phyloP scores from a whole-genome alignment of 78 protist genomes.

The Dictyostelium intermedium region DNA sequence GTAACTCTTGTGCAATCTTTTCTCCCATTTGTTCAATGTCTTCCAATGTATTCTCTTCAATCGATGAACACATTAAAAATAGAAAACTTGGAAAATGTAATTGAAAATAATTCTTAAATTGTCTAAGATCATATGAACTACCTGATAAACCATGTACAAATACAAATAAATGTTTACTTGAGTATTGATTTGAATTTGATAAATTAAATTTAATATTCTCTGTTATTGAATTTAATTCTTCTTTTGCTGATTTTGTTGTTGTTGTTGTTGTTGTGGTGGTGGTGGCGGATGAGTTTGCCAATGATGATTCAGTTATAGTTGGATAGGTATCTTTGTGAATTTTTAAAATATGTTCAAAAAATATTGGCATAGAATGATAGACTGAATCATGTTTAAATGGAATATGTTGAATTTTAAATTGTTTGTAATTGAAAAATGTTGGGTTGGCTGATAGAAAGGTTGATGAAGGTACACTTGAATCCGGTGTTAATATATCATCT shows the following conservation, averaged over 20 bases:
- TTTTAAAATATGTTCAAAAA: constrained; percentile 66
- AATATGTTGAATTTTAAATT: constrained; percentile 32
- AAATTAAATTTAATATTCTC: background rate
- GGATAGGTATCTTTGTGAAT: constrained; percentile 1
- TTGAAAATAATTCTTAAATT: constrained; percentile 57
- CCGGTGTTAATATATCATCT: constrained; percentile 28
- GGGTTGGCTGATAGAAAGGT: background rate
- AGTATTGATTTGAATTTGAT: background rate
- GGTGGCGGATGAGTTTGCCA: background rate
- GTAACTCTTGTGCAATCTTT: constrained; percentile 72
- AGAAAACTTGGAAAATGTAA: constrained; percentile 44
- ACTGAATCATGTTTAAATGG: constrained; percentile 55
- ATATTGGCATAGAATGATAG: constrained; percentile 48
- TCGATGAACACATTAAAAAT: constrained; percentile 64
- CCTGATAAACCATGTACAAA: constrained; percentile 86
- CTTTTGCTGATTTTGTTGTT: background rate
- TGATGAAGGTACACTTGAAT: constrained; percentile 59
- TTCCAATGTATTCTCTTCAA: constrained; percentile 67
- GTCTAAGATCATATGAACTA: constrained; percentile 70
- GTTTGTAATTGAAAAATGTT: constrained; percentile 41
- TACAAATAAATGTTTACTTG: constrained; percentile 74
- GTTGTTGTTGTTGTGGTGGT: background rate
- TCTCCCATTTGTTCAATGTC: constrained; percentile 73
- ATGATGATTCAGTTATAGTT: background rate
- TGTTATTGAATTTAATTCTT: background rate